phyloP scores from a whole-genome alignment of 2,329 filamentous ascomycete genomes.

The Coniochaeta hoffmannii region DNA sequence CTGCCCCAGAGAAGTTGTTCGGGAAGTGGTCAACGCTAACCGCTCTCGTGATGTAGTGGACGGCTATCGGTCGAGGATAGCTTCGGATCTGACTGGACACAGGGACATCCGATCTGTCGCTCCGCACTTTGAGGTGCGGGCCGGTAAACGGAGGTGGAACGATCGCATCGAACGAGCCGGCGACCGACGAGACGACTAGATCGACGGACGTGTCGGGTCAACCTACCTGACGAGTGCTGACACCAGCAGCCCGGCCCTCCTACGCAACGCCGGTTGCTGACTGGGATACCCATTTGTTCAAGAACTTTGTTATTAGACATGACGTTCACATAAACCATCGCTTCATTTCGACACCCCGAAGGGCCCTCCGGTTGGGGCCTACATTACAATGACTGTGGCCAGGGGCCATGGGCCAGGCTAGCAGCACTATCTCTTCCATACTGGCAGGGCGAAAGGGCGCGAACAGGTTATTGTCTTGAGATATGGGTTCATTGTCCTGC shows the following conservation, averaged over 20 bases:
- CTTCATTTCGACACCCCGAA: too few relatives aligned
- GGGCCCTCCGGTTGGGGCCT: too few relatives aligned
- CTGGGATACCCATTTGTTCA: too few relatives aligned
- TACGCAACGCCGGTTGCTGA: too few relatives aligned
- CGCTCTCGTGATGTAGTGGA: conserved; percentile 54
- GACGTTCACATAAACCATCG: too few relatives aligned
- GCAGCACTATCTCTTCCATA: neutral
- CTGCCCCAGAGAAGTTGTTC: too few relatives aligned
- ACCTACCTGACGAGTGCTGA: too few relatives aligned
- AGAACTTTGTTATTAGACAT: too few relatives aligned
- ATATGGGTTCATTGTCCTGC: neutral
- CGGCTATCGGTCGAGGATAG: conserved; percentile 87
- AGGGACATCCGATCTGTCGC: conserved; percentile 68
- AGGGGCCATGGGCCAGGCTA: neutral
- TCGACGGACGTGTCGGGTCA: too few relatives aligned
- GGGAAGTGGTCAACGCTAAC: neutral
- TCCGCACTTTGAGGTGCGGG: conserved; percentile 81
- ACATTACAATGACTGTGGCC: neutral
- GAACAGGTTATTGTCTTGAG: neutral
- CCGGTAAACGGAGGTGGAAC: conserved; percentile 72
- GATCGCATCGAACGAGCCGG: conserved; percentile 39
- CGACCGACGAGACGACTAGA: neutral
- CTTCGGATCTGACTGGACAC: conserved; percentile 69
- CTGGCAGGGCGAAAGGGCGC: neutral
- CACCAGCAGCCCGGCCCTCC: too few relatives aligned